Conservation (phyloP, 2,329 filamentous ascomycete species). For the Ophiocordyceps robertsii region DNA sequence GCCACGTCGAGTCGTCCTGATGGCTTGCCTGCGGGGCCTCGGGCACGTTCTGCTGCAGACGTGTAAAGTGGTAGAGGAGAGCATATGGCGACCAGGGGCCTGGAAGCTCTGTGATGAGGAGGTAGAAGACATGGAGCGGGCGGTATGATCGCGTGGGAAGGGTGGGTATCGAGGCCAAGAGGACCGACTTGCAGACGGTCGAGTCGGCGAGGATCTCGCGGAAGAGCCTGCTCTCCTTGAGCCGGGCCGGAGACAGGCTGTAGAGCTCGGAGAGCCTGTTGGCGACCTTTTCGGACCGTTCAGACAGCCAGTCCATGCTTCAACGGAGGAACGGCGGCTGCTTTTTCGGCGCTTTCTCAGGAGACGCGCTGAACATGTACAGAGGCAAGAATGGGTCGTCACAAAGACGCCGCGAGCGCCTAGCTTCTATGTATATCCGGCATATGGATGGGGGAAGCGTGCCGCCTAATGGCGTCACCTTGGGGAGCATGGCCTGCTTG, state of each 20-base stretch:
- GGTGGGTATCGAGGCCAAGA: constrained; percentile 2
- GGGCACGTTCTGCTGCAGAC: background rate
- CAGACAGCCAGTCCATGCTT: background rate
- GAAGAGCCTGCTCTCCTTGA: background rate
- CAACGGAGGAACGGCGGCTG: background rate
- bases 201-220: background rate
- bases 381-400: background rate
- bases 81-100: constrained; percentile 1
- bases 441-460: too few relatives aligned
- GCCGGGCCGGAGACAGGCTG: background rate
- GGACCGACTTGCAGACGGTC: background rate
- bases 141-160: constrained; percentile 1
- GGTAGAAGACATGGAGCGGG: constrained; percentile 2
- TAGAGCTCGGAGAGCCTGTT: background rate
- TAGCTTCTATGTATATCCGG: too few relatives aligned
- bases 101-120: constrained; percentile 1
- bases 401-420: too few relatives aligned
- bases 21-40: background rate
- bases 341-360: background rate
- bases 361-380: background rate
- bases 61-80: constrained; percentile 1
- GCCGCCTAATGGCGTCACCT: too few relatives aligned
- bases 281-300: background rate
- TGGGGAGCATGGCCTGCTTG: too few relatives aligned
- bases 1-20: constrained; percentile 1